Evolutionary conservation across 768 basidiomycete species (phyloP).

Genomic region (Lyophyllum semitale): DNA sequence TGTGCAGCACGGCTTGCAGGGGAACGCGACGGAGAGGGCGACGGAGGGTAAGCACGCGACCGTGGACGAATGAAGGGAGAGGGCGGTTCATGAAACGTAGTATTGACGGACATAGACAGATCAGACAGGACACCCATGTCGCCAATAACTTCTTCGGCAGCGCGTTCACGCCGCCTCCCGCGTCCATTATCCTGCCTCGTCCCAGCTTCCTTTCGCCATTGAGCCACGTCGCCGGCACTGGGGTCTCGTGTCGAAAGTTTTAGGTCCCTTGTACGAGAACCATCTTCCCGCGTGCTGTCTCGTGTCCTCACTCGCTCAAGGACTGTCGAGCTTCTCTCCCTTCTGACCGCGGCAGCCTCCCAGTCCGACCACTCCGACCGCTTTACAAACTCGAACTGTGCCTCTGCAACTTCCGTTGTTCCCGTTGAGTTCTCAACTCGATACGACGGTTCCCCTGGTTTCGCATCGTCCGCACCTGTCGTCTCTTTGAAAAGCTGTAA

Average conservation of each 20-base stretch:
- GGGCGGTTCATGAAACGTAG: slow-evolving; percentile 34
- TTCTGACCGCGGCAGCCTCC: slow-evolving; percentile 67
- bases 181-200: slow-evolving; percentile 47
- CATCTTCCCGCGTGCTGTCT: slow-evolving; percentile 39
- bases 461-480: slow-evolving; percentile 37
- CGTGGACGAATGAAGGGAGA: slow-evolving; percentile 41
- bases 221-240: slow-evolving; percentile 46
- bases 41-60: slow-evolving; percentile 53
- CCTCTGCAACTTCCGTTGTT: slow-evolving; percentile 58
- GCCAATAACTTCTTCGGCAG: slow-evolving; percentile 38
- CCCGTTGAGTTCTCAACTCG: slow-evolving; percentile 28
- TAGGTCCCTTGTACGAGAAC: slow-evolving; percentile 33
- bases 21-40: slow-evolving; percentile 55
- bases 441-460: slow-evolving; percentile 30
- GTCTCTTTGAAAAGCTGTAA: slow-evolving; percentile 85
- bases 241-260: slow-evolving; percentile 44
- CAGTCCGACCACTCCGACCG: slow-evolving; percentile 85
- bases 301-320: slow-evolving; percentile 58
- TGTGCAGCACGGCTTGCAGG: slow-evolving; percentile 35
- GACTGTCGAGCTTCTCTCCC: slow-evolving; percentile 66
- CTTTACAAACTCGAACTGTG: slow-evolving; percentile 80
- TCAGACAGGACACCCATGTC: slow-evolving; percentile 32
- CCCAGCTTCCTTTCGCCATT: slow-evolving; percentile 58
- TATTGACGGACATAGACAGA: slow-evolving; percentile 24
- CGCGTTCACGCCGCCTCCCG: slow-evolving; percentile 64